Evolutionary conservation across 257 asterid species (phyloP).

Genomic region (Solanum phureja): DNA sequence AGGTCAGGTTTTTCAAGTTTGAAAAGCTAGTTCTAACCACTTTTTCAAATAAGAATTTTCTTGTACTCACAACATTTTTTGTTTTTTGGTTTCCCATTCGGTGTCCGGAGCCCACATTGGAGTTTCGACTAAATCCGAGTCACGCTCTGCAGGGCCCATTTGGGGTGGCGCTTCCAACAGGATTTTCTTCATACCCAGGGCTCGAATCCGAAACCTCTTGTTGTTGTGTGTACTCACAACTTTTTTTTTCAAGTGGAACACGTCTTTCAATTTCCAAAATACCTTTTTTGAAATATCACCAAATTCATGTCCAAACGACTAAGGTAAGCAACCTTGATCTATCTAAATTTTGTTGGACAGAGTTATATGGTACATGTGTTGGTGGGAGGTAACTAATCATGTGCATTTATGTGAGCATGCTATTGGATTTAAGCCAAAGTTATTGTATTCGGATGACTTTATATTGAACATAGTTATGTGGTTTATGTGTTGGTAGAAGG

Average conservation of each 20-base stretch:
- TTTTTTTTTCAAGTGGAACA: not conserved
- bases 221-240: not conserved
- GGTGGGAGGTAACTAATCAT: not conserved
- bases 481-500: not conserved
- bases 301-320: not conserved
- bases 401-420: not conserved
- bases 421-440: not conserved
- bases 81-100: no score
- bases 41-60: not conserved
- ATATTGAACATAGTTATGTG: not conserved
- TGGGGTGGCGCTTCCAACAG: no score
- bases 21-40: not conserved
- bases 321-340: not conserved
- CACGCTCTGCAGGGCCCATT: no score
- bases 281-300: not conserved
- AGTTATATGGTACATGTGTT: not conserved
- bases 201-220: no score
- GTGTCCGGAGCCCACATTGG: no score
- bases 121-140: no score
- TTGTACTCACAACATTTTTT: no score
- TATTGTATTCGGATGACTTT: not conserved
- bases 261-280: not conserved
- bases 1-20: not conserved
- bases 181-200: no score
- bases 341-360: not conserved